Evolutionary conservation across 2,329 filamentous ascomycete species (phyloP).

Genomic region (Gaeumannomyces sp.): DNA sequence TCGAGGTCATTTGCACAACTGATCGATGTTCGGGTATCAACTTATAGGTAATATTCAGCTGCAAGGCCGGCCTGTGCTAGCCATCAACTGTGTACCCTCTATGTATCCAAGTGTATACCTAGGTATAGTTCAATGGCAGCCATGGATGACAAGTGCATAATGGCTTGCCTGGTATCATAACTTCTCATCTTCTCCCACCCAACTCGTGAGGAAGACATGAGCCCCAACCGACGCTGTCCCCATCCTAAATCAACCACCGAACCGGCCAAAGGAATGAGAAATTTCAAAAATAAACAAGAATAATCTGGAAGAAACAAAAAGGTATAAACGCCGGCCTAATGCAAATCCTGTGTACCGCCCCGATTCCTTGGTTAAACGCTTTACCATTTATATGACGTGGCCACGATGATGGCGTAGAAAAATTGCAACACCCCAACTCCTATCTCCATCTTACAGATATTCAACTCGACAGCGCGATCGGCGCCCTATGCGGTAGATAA

Average conservation of each 20-base stretch:
- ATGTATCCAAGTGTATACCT: neutral
- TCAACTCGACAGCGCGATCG: constrained; percentile 4
- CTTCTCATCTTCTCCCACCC: neutral
- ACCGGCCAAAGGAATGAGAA: neutral
- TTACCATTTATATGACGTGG: constrained; percentile 10
- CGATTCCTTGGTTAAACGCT: neutral
- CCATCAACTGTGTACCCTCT: too few relatives aligned
- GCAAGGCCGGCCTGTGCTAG: too few relatives aligned
- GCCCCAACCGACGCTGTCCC: too few relatives aligned
- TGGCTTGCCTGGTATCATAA: neutral
- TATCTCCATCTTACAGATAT: constrained; percentile 10
- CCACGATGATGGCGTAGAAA: constrained; percentile 9
- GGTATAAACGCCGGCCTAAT: neutral
- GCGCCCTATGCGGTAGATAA: neutral
- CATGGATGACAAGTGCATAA: neutral
- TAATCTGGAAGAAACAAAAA: neutral
- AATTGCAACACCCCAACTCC: constrained; percentile 9
- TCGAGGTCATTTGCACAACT: too few relatives aligned
- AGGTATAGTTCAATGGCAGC: neutral
- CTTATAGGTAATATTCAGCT: too few relatives aligned
- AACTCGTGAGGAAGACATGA: neutral
- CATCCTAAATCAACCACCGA: neutral
- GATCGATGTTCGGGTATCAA: too few relatives aligned
- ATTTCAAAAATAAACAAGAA: neutral
- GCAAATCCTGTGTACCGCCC: neutral